Evolutionary conservation across 1,139 yeast species (phyloP).

Genomic region (Protomyces inouyei): DNA sequence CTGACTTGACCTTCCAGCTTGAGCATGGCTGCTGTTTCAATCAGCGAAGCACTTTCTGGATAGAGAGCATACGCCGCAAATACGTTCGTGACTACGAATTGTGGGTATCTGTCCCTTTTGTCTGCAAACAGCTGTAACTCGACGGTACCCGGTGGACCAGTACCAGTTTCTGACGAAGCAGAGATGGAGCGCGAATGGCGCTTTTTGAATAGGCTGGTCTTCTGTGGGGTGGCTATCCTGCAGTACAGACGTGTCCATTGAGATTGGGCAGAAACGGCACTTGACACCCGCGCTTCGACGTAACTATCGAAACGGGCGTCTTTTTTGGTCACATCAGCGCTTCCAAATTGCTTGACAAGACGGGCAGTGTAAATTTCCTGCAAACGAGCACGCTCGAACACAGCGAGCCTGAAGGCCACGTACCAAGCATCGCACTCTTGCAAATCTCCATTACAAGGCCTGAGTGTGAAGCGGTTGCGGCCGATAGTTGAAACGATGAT

Average conservation of each 20-base stretch:
- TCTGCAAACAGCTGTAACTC: background rate
- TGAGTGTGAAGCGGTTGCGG: background rate
- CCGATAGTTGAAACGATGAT: slow-evolving; percentile 9
- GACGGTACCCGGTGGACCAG: background rate
- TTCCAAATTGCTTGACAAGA: slow-evolving; percentile 1
- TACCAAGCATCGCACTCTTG: background rate
- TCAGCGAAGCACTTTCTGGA: slow-evolving; percentile 13
- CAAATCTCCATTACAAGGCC: background rate
- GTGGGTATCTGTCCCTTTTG: slow-evolving; percentile 6
- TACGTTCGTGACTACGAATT: background rate
- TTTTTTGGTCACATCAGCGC: background rate
- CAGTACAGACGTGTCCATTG: slow-evolving; percentile 23
- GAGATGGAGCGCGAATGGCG: background rate
- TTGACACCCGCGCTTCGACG: slow-evolving; percentile 11
- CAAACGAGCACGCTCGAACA: slow-evolving; percentile 15
- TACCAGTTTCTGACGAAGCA: background rate
- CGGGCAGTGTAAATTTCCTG: slow-evolving; percentile 18
- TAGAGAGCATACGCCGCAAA: slow-evolving; percentile 12
- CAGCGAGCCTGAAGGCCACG: slow-evolving; percentile 5
- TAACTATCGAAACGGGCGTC: background rate
- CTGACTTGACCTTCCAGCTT: slow-evolving; percentile 13
- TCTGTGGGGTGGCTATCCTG: background rate
- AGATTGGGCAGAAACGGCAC: slow-evolving; percentile 9
- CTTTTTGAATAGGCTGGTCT: background rate
- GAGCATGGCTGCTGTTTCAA: slow-evolving; percentile 11